Base-by-base conservation (phyloP, 2,329 filamentous ascomycete genomes). In the Aspergillus sp. region DNA sequence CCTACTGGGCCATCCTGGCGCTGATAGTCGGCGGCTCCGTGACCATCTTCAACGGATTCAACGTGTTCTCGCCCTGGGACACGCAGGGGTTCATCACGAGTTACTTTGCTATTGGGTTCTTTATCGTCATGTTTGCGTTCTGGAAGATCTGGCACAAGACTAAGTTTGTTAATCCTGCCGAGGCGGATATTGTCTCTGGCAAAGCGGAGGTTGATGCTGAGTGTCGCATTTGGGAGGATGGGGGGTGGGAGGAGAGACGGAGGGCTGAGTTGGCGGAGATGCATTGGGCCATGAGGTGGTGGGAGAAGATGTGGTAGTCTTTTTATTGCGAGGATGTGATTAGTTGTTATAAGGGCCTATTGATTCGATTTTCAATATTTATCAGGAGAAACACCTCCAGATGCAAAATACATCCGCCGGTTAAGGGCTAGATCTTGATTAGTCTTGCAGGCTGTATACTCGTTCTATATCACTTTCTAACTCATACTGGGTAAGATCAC, bases 31-130 rank as follows among this genome's bases (percentile, higher is more conserved):
- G 70, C 55, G 83, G 79, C 65, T 72, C 84, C 27, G 73, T 87
- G 27, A 87, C 90, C 53, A 70, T 91, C 3, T 79, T 90, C 53
- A 91, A 89, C 15, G 83, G 86, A 87, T 91, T 74, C 51, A 67
- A 69, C 12, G 65, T 69, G 1, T 76, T 76, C 45, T 67, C 65
- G 62, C 52, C 72, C 1, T 83, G 79, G 71, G 70, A 63, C 47
- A 68, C 78, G 8, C 73, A 78, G 45, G 73, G 73, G 25, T 84
- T 84, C 64, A 70, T 84, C 49, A 83, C 81, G 0, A 77, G 77
- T 3, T 82, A 82, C 60, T 73, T 82, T n/a, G 79, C 78, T 5
- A 57, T 77, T 12, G 70, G 68, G 0, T 76, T 78, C 47, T 79
- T 76, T 68, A 64, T 77, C 14, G 70, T 73, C 6, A 74, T 83